phyloP scores from a whole-genome alignment of 768 basidiomycete species.

The Amanita fuliginea region DNA sequence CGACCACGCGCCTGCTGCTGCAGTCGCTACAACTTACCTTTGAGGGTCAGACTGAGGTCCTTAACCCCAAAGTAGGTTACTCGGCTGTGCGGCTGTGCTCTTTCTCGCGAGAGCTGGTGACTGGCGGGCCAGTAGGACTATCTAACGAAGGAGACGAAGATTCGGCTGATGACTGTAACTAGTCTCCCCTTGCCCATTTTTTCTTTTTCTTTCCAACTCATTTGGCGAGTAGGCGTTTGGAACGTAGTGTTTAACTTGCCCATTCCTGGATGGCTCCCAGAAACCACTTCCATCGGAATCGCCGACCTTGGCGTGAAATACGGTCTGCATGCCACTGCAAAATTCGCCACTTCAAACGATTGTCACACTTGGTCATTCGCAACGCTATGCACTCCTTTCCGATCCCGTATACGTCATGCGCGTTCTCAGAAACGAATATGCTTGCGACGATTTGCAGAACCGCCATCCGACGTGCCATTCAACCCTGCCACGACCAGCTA shows the following conservation, averaged over 20 bases:
- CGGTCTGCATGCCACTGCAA: slow-evolving; percentile 55
- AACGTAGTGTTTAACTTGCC: slow-evolving; percentile 72
- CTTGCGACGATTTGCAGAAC: slow-evolving; percentile 43
- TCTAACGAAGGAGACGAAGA: slow-evolving; percentile 57
- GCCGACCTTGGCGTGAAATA: slow-evolving; percentile 52
- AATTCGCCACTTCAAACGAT: slow-evolving; percentile 38
- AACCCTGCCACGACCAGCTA: slow-evolving; percentile 28
- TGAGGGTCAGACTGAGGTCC: slow-evolving; percentile 77
- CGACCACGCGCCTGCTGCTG: slow-evolving; percentile 41
- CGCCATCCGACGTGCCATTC: slow-evolving; percentile 23
- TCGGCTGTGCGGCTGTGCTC: slow-evolving; percentile 56
- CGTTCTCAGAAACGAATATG: slow-evolving; percentile 31
- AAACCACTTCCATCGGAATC: slow-evolving; percentile 38
- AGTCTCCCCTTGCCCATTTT: background rate
- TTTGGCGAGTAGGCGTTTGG: slow-evolving; percentile 36
- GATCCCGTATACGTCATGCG: slow-evolving; percentile 29
- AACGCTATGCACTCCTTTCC: slow-evolving; percentile 46
- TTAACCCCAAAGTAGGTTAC: slow-evolving; percentile 57
- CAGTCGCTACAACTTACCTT: slow-evolving; percentile 68
- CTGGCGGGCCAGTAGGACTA: slow-evolving; percentile 44
- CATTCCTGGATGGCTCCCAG: slow-evolving; percentile 88
- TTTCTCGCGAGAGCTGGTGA: slow-evolving; percentile 50
- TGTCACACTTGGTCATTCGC: slow-evolving; percentile 32
- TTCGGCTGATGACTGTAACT: slow-evolving; percentile 36
- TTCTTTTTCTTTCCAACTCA: background rate